A percentile compares a stretch with the other conserved stretches of the same genome.
phyloP scores from a whole-genome alignment of 257 asterid genomes.

The Solanum bulbocastanum region DNA sequence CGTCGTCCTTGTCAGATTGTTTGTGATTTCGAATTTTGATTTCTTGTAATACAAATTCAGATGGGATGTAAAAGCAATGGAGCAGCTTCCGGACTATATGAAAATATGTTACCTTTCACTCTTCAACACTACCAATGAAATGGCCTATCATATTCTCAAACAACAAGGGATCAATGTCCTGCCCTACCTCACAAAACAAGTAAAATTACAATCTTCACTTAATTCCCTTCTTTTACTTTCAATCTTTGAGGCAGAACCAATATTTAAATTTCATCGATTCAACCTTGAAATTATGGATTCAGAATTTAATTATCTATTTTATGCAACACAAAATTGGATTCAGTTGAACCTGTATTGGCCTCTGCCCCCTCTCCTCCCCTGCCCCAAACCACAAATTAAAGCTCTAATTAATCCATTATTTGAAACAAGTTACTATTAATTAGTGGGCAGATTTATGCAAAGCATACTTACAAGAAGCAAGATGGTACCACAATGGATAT shows the following conservation, averaged over 20 bases:
- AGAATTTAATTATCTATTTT: too few relatives aligned
- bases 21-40: neutral
- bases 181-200: neutral
- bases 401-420: neutral
- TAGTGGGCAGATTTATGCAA: slow-evolving; percentile 15
- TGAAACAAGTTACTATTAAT: neutral
- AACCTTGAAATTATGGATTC: too few relatives aligned
- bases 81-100: slow-evolving; percentile 16
- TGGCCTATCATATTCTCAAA: slow-evolving; percentile 6
- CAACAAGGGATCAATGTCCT: neutral
- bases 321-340: neutral
- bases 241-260: neutral
- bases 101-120: slow-evolving; percentile 7
- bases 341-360: neutral
- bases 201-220: neutral
- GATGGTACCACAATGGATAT: slow-evolving; percentile 22
- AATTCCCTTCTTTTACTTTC: neutral
- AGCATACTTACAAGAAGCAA: slow-evolving; percentile 20
- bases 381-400: neutral
- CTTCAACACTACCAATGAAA: slow-evolving; percentile 4
- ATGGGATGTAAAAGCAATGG: slow-evolving; percentile 10
- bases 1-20: too few relatives aligned
- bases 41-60: neutral
- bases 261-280: neutral
- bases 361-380: too few relatives aligned